Conservation (phyloP, 768 basidiomycete genomes). For the Dictyophora rubrovolvata region DNA sequence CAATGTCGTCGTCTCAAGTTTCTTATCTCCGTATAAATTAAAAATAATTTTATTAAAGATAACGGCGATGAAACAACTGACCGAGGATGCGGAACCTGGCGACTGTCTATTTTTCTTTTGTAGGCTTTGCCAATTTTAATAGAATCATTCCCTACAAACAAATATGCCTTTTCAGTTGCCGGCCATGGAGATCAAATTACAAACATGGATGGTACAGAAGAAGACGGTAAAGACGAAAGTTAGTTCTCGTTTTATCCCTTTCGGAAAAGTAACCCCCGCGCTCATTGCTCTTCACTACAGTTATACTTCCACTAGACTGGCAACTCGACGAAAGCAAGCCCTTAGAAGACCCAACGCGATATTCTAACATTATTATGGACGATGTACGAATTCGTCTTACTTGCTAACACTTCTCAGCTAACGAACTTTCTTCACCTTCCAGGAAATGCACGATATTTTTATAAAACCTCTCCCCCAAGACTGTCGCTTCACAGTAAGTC, state of each 20-base stretch:
- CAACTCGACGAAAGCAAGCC: neutral
- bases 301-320: slow-evolving; percentile 8
- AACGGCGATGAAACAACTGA: slow-evolving; percentile 3
- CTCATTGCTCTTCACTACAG: neutral
- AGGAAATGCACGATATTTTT: slow-evolving; percentile 9
- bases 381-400: neutral
- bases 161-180: neutral
- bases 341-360: neutral
- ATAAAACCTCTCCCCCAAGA: neutral
- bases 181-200: slow-evolving; percentile 10
- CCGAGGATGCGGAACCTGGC: neutral
- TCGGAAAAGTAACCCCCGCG: neutral
- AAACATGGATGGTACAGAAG: slow-evolving; percentile 5
- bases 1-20: neutral
- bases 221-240: slow-evolving; percentile 8
- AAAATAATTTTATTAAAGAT: neutral
- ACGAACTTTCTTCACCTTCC: neutral
- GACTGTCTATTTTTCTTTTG: slow-evolving; percentile 9
- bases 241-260: neutral
- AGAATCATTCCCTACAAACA: neutral
- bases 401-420: neutral
- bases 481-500: slow-evolving; percentile 8
- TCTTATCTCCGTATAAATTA: neutral
- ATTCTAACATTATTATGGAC: slow-evolving; percentile 1
- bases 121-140: neutral